phyloP scores from a whole-genome alignment of 2,329 filamentous ascomycete genomes.

The Phialophora tarda region DNA sequence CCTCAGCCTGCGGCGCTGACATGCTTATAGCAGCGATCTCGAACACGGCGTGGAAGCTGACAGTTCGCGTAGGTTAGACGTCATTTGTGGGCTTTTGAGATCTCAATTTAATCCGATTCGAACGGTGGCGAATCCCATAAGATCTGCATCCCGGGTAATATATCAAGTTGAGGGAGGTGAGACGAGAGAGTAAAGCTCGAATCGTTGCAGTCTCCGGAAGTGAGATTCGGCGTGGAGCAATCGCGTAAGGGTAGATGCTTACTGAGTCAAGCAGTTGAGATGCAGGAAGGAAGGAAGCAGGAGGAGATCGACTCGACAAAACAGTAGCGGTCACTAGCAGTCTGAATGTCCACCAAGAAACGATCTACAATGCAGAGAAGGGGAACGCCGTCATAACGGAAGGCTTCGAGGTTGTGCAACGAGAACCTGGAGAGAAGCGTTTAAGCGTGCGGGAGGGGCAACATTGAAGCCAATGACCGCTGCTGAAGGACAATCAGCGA shows the following conservation, averaged over 20 bases:
- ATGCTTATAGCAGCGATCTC: constrained; percentile 15
- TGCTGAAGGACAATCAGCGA: background rate
- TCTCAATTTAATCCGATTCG: constrained; percentile 10
- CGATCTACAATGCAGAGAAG: constrained; percentile 24
- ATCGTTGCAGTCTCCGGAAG: background rate
- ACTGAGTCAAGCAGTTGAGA: background rate
- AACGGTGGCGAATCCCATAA: constrained; percentile 14
- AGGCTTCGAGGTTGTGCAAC: constrained; percentile 14
- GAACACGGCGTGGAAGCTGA: constrained; percentile 14
- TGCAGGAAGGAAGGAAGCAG: constrained; percentile 1
- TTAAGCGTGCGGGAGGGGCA: constrained; percentile 18
- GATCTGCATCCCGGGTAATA: constrained; percentile 12
- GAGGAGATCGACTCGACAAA: background rate
- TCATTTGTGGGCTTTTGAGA: constrained; percentile 14
- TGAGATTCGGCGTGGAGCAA: background rate
- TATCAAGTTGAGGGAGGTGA: constrained; percentile 4
- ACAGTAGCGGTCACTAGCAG: constrained; percentile 5
- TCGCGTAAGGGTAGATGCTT: background rate
- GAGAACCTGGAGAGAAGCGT: constrained; percentile 12
- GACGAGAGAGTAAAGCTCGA: background rate
- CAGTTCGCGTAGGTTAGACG: constrained; percentile 4
- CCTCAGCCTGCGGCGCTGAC: constrained; percentile 21
- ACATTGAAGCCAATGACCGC: constrained; percentile 7
- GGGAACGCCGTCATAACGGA: constrained; percentile 11
- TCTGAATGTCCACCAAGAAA: constrained; percentile 9